Evolutionary conservation across 352 stramenopile genomes (phyloP), one percentile per base, ranked within the genome.

Genomic region (Blastocystis sp.): DNA sequence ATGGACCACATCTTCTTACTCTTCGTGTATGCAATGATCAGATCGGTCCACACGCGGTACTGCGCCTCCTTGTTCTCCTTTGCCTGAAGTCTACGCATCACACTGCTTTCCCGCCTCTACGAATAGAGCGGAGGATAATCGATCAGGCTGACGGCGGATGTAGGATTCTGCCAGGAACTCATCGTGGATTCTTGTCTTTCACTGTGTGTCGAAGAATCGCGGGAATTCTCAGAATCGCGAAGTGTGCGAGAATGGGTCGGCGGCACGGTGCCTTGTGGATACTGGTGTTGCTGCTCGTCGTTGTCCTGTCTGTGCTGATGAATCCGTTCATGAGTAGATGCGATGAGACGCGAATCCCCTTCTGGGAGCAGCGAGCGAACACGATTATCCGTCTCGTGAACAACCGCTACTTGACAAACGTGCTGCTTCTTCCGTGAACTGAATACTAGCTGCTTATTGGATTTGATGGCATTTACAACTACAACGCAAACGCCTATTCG

Each of bases 1-100:
- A 84, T 84, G 14, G 74, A 70, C 74, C 74, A 84, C 42, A 57
- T 48, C 52, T 84, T 84, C n/a, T 84, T 19, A 4, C 34, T 62
- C 10, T 57, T 24, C 17, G 48, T 28, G 34, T 48, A 84, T 4
- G 74, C 54, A 19, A 68, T 57, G 19, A 84, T 2, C 38, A 84
- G 10, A 70, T 84, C 74, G 19, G 74, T 57, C 74, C 74, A 84
- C 14, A 84, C 40, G 34, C 34, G 57, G 52, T 68, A 84, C 40
- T 84, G 74, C 74, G 57, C 38, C 48, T 84, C 74, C n/a, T 70
- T 11, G 52, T 84, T 84, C 54, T 84, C 74, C 54, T 28, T 28
- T 45, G 21, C 74, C 48, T 84, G 74, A 6, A 68, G 7, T 28
- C 74, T 84, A 59, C 28, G 6, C 9, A 38, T 69, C 14, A 9